These are phyloP conservation scores for Nothophytophthora sp. DNA, from an alignment of 352 stramenopile species.

Conservation along the genomic window DNA sequence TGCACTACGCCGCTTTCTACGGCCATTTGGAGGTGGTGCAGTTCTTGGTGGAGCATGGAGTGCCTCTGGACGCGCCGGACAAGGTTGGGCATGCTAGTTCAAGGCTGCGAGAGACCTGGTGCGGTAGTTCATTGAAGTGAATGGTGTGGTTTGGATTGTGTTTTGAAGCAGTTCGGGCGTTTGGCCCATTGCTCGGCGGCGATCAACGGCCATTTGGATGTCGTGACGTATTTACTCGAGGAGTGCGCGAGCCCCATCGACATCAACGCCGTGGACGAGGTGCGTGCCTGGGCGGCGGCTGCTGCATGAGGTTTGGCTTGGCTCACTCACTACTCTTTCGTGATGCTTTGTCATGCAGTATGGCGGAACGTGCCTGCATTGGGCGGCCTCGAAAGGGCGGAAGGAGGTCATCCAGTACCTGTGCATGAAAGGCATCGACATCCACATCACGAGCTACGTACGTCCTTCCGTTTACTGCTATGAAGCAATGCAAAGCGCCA, in stretches of 20 bases:
- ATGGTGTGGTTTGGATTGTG: background rate
- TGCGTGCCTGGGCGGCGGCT: conserved; percentile 18
- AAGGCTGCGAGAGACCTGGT: background rate
- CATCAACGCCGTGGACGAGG: conserved; percentile 89
- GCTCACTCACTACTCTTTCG: background rate
- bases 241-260: conserved; percentile 81
- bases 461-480: no score
- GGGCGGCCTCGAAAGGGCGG: conserved; percentile 77
- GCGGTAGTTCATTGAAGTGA: background rate
- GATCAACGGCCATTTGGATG: conserved; percentile 87
- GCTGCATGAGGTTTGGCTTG: background rate
- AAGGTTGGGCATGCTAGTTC: conserved; percentile 35
- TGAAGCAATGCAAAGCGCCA: background rate
- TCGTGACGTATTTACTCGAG: conserved; percentile 81
- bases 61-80: conserved; percentile 78
- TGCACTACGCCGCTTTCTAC: conserved; percentile 89
- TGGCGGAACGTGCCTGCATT: conserved; percentile 84
- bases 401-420: conserved; percentile 90
- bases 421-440: conserved; percentile 88
- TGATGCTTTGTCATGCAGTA: conserved; percentile 44
- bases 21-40: conserved; percentile 88
- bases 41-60: conserved; percentile 77
- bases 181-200: conserved; percentile 81
- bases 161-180: conserved; percentile 49
- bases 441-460: conserved; percentile 90